Evolutionary conservation across 2,329 filamentous ascomycete species (phyloP).

Genomic region (Penicillium sp.): DNA sequence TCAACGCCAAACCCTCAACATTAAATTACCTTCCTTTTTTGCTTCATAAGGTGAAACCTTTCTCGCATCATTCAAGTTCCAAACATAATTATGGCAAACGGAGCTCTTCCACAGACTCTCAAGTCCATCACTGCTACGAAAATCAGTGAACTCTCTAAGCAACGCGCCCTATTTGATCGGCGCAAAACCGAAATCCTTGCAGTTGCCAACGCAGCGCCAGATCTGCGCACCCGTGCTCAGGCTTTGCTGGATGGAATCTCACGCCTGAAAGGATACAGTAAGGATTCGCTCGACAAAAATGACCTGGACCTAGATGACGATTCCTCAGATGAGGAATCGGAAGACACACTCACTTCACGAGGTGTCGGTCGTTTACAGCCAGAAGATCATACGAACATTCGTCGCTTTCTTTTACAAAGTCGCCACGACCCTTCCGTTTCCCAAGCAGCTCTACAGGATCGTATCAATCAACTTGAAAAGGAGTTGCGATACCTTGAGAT

Average conservation of each 20-base stretch:
- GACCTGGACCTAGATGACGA: slow-evolving; percentile 26
- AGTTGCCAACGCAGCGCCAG: slow-evolving; percentile 27
- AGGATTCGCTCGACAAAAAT: slow-evolving; percentile 36
- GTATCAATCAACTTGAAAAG: slow-evolving; percentile 48
- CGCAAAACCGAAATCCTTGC: slow-evolving; percentile 45
- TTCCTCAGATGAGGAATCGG: slow-evolving; percentile 2
- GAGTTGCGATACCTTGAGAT: slow-evolving; percentile 51
- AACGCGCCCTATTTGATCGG: slow-evolving; percentile 50
- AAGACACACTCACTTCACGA: slow-evolving; percentile 28
- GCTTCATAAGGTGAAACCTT: neutral
- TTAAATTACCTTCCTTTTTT: neutral
- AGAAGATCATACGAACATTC: slow-evolving; percentile 44
- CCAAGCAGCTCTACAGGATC: slow-evolving; percentile 44
- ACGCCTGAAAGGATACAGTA: slow-evolving; percentile 36
- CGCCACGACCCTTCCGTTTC: slow-evolving; percentile 55
- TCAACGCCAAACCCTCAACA: neutral
- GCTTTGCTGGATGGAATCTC: slow-evolving; percentile 39
- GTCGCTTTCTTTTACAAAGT: slow-evolving; percentile 54
- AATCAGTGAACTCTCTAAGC: slow-evolving; percentile 55
- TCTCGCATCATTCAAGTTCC: neutral
- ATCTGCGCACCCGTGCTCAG: slow-evolving; percentile 32
- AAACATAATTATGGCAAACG: slow-evolving; percentile 26
- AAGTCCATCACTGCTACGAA: slow-evolving; percentile 57
- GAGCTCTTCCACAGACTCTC: slow-evolving; percentile 52
- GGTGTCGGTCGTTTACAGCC: slow-evolving; percentile 21